Base-by-base conservation (phyloP, 768 basidiomycete genomes). In the Coprinellus micaceus region DNA sequence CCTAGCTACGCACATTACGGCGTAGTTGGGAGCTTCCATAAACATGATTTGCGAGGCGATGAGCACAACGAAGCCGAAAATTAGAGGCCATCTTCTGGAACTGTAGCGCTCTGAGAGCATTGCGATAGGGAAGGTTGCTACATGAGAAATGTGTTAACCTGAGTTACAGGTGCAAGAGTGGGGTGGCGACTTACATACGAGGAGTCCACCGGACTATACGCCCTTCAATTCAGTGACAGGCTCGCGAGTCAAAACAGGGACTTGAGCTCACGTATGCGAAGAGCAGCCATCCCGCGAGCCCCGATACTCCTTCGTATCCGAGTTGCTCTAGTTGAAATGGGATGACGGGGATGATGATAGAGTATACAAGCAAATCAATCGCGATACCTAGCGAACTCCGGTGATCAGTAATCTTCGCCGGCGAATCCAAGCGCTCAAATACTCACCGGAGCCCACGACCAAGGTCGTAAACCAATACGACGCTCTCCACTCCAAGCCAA, bases 291-390 rank as follows among this genome's bases (percentile, higher is more conserved):
- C 84, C 84, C 0, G 80, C 75, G 28, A 77, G 74, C 2, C 74
- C 71, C 30, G 83, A 84, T 22, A 83, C 75, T 11, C 68, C 53
- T 7, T 64, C 62, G 55, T 80, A 81, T 0, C 74, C 67, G 46
- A 85, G 72, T 4, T 55, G 64, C 61, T 84, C 77, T 22, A 86
- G 76, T 30, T 82, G 83, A 62, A 85, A 86, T 1, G 85, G 84
- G 55, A 85, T 74, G 28, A 85, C 82, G 9, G 85, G 84, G 29
- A 85, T 79, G 55, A 85, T 80, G 25, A 82, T 72, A 3, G 83
- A 81, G 61, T 85, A 86, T 10, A 82, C 79, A n/a, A 85, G 66
- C 1, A 83, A 61, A 64, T 86, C 85, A 1, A 78, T 79, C 13
- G 71, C 69, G 40, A 44, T 46, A 21, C 57, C 50, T 51, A 49